Evolutionary conservation across 2,329 filamentous ascomycete genomes (phyloP).

Genomic region (Lachnellula subtilissima): DNA sequence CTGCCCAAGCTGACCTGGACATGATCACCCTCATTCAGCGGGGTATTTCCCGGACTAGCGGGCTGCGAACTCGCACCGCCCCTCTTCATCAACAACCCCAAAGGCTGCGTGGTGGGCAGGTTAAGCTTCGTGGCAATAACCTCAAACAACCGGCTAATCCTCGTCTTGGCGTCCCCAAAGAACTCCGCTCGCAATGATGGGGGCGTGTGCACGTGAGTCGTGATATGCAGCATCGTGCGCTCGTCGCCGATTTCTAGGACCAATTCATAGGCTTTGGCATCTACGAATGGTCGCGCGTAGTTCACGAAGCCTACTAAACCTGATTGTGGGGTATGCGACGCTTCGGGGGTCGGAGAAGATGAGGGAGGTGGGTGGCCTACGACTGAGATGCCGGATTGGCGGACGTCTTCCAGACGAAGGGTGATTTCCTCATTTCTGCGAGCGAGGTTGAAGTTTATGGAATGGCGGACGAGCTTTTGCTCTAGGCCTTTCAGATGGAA

Average conservation of each 20-base stretch:
- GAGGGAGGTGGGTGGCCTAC: constrained; percentile 40
- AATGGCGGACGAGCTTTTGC: constrained; percentile 75
- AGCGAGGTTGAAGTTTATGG: constrained; percentile 69
- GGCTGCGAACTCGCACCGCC: constrained; percentile 59
- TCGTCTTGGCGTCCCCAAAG: constrained; percentile 62
- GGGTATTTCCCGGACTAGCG: constrained; percentile 62
- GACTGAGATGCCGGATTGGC: constrained; percentile 76
- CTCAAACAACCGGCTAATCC: constrained; percentile 69
- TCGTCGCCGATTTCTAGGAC: constrained; percentile 75
- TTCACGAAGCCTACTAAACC: constrained; percentile 54
- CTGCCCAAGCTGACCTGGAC: constrained; percentile 60
- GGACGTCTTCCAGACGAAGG: constrained; percentile 78
- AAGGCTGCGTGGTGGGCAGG: constrained; percentile 54
- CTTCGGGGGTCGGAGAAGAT: constrained; percentile 16
- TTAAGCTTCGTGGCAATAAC: constrained; percentile 79
- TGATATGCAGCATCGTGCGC: constrained; percentile 52
- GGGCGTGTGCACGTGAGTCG: background rate
- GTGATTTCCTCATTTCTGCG: constrained; percentile 69
- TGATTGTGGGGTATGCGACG: constrained; percentile 18
- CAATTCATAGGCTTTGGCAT: constrained; percentile 67
- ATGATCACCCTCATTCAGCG: constrained; percentile 59
- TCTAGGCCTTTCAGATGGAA: constrained; percentile 91
- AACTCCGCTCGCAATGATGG: constrained; percentile 62
- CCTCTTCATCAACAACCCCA: constrained; percentile 62
- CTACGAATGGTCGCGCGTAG: constrained; percentile 83